Conservation (phyloP, 768 basidiomycete species). For the Collybia mongolica region DNA sequence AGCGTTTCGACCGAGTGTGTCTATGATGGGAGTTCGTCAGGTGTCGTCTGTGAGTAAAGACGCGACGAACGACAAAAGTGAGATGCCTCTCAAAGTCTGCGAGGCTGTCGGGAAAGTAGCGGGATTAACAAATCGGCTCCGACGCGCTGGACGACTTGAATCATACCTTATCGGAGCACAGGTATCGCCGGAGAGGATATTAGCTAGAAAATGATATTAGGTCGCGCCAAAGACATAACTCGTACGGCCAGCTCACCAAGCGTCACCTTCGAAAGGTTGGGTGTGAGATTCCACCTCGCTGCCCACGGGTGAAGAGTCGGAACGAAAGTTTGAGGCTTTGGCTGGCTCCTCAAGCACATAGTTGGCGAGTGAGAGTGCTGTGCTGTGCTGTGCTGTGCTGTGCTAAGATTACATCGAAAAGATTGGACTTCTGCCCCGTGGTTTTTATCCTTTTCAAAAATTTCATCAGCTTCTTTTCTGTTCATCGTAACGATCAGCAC, state of each 20-base stretch:
- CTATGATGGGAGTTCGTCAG: conserved; percentile 21
- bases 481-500: too few species aligned
- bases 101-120: conserved; percentile 19
- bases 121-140: background rate
- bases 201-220: conserved; percentile 16
- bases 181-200: conserved; percentile 36
- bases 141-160: conserved; percentile 1
- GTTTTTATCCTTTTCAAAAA: too few species aligned
- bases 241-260: conserved; percentile 14
- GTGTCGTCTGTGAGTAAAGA: conserved; percentile 15
- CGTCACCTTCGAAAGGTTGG: conserved; percentile 19
- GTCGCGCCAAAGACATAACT: background rate
- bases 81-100: conserved; percentile 24
- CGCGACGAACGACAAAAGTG: conserved; percentile 20
- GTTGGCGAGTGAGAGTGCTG: too few species aligned
- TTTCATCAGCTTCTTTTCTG: too few species aligned
- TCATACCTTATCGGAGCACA: conserved; percentile 35
- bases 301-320: conserved; percentile 18
- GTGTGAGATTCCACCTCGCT: conserved; percentile 19
- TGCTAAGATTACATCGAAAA: too few species aligned
- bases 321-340: conserved; percentile 8
- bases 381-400: too few species aligned
- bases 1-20: conserved; percentile 30
- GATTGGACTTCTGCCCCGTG: too few species aligned
- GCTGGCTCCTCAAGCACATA: too few species aligned